These are phyloP conservation scores for Cladosporium colombiae DNA, from an alignment of 2,329 filamentous ascomycete genomes.

Conservation along the genomic window DNA sequence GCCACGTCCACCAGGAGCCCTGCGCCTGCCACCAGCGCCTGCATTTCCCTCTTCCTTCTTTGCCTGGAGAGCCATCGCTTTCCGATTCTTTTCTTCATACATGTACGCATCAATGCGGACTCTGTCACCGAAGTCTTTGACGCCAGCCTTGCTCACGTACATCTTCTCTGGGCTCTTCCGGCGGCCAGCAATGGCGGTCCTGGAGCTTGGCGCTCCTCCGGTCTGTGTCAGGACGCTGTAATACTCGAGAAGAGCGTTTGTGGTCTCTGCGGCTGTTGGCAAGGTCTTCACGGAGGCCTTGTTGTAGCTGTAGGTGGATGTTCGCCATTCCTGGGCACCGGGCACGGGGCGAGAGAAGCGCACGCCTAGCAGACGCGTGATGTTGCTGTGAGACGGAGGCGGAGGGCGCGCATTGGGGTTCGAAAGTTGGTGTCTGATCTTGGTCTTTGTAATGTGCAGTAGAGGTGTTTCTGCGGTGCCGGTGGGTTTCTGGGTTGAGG, in stretches of 20 bases:
- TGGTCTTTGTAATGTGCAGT: constrained; percentile 17
- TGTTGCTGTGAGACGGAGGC: constrained; percentile 11
- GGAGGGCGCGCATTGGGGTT: constrained; percentile 19
- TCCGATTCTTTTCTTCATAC: constrained; percentile 23
- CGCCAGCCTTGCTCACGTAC: constrained; percentile 24
- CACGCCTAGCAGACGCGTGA: constrained; percentile 18
- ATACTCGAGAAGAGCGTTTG: constrained; percentile 26
- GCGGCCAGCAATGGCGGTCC: constrained; percentile 21
- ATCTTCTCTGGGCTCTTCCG: constrained; percentile 23
- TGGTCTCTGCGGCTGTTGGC: constrained; percentile 23
- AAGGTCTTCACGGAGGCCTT: constrained; percentile 26
- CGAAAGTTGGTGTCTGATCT: constrained; percentile 9
- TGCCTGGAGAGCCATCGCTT: too few species aligned
- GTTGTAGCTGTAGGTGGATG: constrained; percentile 31
- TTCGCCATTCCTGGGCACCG: constrained; percentile 31
- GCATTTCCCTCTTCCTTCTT: neutral
- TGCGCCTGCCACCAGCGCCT: neutral
- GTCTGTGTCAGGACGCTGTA: constrained; percentile 25
- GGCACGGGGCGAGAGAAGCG: constrained; percentile 21
- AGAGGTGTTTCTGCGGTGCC: constrained; percentile 2
- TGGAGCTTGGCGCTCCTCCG: constrained; percentile 21
- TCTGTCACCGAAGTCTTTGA: constrained; percentile 29
- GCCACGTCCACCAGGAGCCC: neutral
- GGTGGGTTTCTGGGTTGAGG: constrained; percentile 3
- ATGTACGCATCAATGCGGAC: constrained; percentile 28